These are phyloP conservation scores for Trichoderma simmonsii DNA, from an alignment of 2,329 filamentous ascomycete genomes.

Conservation along the genomic window DNA sequence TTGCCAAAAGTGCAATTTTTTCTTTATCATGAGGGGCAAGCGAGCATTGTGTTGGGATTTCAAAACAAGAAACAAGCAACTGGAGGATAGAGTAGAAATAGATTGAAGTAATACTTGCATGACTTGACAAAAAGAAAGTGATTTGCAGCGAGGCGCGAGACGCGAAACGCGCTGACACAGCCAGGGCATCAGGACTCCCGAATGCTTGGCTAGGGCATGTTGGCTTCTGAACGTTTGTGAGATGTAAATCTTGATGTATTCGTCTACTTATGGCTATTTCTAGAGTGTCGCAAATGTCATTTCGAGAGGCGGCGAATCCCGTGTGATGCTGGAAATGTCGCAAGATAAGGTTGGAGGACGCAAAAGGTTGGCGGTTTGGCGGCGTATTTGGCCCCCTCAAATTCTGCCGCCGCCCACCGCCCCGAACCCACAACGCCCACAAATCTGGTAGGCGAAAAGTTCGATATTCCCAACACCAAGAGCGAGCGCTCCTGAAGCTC, in stretches of 20 bases:
- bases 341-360: neutral
- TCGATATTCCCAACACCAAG: conserved; percentile 40
- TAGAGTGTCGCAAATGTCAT: neutral
- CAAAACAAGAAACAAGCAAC: neutral
- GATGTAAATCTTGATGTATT: conserved; percentile 3
- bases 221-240: neutral
- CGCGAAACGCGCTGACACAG: neutral
- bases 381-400: neutral
- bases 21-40: neutral
- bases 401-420: conserved; percentile 41
- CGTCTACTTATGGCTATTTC: conserved; percentile 10
- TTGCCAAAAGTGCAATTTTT: neutral
- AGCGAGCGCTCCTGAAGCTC: conserved; percentile 21
- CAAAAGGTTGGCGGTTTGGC: neutral
- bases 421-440: conserved; percentile 44
- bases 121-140: neutral
- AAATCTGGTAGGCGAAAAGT: conserved; percentile 42
- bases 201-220: neutral
- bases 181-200: neutral
- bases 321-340: neutral
- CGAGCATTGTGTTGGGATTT: conserved; percentile 11
- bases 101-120: conserved; percentile 12
- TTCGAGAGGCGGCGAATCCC: neutral
- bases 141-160: neutral
- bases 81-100: conserved; percentile 14